Base-by-base conservation (phyloP, 2,329 filamentous ascomycete genomes). In the Mollisiaceae sp. region DNA sequence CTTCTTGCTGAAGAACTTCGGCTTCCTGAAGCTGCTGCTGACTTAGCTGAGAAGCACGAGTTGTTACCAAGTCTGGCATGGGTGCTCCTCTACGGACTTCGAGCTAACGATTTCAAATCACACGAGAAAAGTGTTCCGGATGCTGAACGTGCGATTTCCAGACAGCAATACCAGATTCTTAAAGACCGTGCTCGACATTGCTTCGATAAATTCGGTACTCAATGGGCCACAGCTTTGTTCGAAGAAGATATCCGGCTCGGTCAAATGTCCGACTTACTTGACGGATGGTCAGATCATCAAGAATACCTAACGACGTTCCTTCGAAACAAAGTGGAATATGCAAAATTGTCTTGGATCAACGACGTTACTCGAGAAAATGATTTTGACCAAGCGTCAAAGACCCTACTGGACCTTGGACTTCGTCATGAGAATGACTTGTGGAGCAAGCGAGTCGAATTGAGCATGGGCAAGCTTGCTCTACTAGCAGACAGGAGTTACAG, bases 361-460 rank as follows among this genome's bases (percentile, higher is more conserved):
- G 94, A 98, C 75, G 85, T 98, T 8, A 83, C 89, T 66, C 85
- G 86, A 27, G 91, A 95, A 75, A 84, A 88, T 65, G 88, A 97
- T 72, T 93, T 93, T 68, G 82, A 86, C 14, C 85, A 87, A 63
- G 94, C 94, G 12, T 89, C 90, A 5, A 80, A 87, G 50, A 90
- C 89, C 0, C 83, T 99, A 56, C 81, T 91, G 52, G 81, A 86
- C 8, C 83, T 94, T 22, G 93, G 92, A 0, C 80, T 89, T 22
- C 83, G 84, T 59, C 86, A 88, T 62, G 94, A 97, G 77, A 85
- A 87, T 60, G 90, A 94, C 72, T 80, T 95, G 4, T 98, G 94
- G 94, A 93, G 88, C 79, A 96, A 97, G 81, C 95, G 96, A 77
- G 91, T 97, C 39, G 91, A 98, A 78, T 82, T 98, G 32, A 97